Base-by-base conservation (phyloP, 2,329 filamentous ascomycete species). In the Parastagonospora avenae region DNA sequence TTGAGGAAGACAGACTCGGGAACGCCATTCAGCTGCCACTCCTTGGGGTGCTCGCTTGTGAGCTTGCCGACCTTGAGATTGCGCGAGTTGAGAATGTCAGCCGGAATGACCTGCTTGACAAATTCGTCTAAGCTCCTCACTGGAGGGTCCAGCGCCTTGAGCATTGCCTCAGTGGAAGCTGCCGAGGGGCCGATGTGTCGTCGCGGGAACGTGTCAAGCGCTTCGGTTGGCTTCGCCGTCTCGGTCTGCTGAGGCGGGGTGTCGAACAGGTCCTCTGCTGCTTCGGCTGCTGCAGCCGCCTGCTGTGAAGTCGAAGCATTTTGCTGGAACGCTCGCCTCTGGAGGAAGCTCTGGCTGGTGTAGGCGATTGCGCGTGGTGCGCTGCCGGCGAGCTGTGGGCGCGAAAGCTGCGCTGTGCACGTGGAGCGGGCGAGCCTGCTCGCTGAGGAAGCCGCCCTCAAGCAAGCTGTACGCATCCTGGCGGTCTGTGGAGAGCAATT, bases 121-220 rank as follows among this genome's bases (percentile, higher is more conserved):
- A 97, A 96, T 27, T 90, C 86, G 58, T 97, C 91, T 51, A 97
- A 75, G 39, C 82, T 87, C 54, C 81, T 78, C 8, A 81, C 88
- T 0, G 90, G 89, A 14, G 91, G 90, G 52, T 91, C 87, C 35
- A 97, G 80, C 1, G 82, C 82, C 63, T 87, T 84, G 52, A 97
- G 85, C 93, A 97, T 97, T 67, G 86, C 80, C 60, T 86, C 79
- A 1, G 86, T 83, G 47, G 90, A 86, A 38, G 81, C 77, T 30
- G 87, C 81, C 44, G 88, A 86, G 3, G 92, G 92, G 1, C 92
- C 92, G 76, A 97, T 96, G 76, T 97, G 93, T 42, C 93, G 86
- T 51, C 88, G 83, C 48, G 89, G 81, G 67, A 96, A 96, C 35
- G 85, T 84, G 68, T 88, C 85, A 50, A 85, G 77, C 32, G 73